These are phyloP conservation scores for Astraeus odoratus DNA, from an alignment of 768 basidiomycete species.

Conservation along the genomic window DNA sequence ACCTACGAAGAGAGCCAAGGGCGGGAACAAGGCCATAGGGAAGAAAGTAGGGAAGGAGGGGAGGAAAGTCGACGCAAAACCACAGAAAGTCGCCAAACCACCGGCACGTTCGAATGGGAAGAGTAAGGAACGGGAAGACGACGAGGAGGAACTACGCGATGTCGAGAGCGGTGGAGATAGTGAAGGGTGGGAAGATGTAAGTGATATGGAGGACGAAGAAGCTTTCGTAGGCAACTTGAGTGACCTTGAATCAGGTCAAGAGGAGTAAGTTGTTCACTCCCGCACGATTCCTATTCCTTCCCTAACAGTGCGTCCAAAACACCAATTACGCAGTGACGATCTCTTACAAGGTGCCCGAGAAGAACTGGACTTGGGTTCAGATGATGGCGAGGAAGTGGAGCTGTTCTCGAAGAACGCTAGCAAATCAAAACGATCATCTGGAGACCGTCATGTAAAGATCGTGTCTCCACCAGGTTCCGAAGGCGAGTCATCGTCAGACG, in stretches of 20 bases:
- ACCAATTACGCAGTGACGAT: constrained; percentile 37
- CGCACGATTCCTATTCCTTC: background rate
- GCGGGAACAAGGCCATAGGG: constrained; percentile 15
- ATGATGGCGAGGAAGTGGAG: constrained; percentile 43
- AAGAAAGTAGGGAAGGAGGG: constrained; percentile 15
- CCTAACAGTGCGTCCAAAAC: background rate
- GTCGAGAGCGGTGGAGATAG: constrained; percentile 25
- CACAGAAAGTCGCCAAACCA: constrained; percentile 48
- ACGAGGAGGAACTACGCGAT: constrained; percentile 31
- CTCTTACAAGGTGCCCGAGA: constrained; percentile 42
- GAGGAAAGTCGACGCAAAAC: constrained; percentile 8
- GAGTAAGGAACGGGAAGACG: constrained; percentile 29
- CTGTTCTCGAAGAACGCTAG: constrained; percentile 32
- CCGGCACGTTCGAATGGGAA: constrained; percentile 38
- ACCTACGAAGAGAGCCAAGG: constrained; percentile 32
- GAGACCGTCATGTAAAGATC: constrained; percentile 40
- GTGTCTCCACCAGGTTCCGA: constrained; percentile 43
- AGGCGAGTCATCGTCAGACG: constrained; percentile 35
- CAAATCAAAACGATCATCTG: constrained; percentile 41
- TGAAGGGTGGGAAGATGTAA: constrained; percentile 28
- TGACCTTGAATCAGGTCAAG: constrained; percentile 42
- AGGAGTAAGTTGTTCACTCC: constrained; percentile 34
- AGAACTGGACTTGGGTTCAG: constrained; percentile 61
- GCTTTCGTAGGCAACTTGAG: constrained; percentile 41
- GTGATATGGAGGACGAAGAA: constrained; percentile 33